Evolutionary conservation across 768 basidiomycete species (phyloP).

Genomic region (Lactifluus hygrophoroides): DNA sequence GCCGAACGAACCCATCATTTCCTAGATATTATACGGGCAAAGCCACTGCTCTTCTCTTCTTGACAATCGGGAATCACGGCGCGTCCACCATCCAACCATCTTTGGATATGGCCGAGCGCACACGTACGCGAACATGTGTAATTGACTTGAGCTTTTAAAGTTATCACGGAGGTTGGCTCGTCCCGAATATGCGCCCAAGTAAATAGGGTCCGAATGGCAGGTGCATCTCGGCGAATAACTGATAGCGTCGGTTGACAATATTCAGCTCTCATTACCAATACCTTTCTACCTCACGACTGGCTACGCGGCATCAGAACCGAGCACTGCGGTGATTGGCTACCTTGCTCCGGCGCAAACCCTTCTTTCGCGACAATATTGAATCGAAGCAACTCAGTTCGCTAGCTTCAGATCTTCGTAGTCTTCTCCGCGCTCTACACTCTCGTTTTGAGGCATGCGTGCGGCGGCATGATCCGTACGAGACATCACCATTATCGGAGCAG

Average conservation of each 20-base stretch:
- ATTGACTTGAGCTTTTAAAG: slow-evolving; percentile 32
- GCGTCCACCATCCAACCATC: slow-evolving; percentile 92
- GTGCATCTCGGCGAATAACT: slow-evolving; percentile 44
- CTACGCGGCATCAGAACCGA: slow-evolving; percentile 81
- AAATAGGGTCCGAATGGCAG: slow-evolving; percentile 82
- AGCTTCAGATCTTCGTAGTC: slow-evolving; percentile 72
- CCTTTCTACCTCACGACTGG: slow-evolving; percentile 98
- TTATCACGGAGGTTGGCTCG: slow-evolving; percentile 95
- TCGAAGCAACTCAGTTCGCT: slow-evolving; percentile 74
- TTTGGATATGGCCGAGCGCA: slow-evolving; percentile 57
- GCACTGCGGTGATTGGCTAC: slow-evolving; percentile 59
- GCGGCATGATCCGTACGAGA: slow-evolving; percentile 28
- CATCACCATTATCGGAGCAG: neutral
- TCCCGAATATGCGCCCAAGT: slow-evolving; percentile 86
- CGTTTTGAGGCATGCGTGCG: slow-evolving; percentile 67
- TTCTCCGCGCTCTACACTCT: slow-evolving; percentile 84
- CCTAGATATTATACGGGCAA: slow-evolving; percentile 44
- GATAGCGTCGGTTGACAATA: neutral
- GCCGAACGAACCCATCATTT: neutral
- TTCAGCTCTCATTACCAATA: slow-evolving; percentile 51
- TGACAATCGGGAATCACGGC: slow-evolving; percentile 96
- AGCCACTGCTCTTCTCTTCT: slow-evolving; percentile 48
- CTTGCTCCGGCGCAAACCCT: slow-evolving; percentile 69
- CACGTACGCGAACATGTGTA: slow-evolving; percentile 7
- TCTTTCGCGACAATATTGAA: slow-evolving; percentile 63